These are phyloP conservation scores for Bondarzewia mesenterica DNA, from an alignment of 1,284 basidiomycete genomes.

Conservation along the genomic window DNA sequence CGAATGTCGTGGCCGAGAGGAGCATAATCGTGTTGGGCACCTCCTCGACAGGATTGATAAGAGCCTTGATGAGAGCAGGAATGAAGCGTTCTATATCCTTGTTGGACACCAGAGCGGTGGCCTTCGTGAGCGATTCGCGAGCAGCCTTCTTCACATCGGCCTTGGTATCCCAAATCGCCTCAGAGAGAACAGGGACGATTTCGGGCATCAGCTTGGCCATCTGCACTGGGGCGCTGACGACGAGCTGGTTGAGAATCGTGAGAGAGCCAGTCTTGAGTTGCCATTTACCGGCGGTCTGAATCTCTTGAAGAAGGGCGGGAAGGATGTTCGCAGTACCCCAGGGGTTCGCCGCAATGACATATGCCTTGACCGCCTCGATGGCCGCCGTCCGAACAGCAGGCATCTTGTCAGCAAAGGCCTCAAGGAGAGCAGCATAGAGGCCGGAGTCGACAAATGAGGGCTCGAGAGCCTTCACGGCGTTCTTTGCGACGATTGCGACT, in stretches of 20 bases:
- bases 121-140: constrained; percentile 89
- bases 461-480: constrained; percentile 83
- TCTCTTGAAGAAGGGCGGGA: constrained; percentile 87
- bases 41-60: constrained; percentile 99
- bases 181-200: constrained; percentile 91
- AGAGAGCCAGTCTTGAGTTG: constrained; percentile 95
- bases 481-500: constrained; percentile 64
- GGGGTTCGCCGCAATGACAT: constrained; percentile 80
- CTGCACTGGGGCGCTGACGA: constrained; percentile 78
- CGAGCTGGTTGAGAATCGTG: constrained; percentile 84
- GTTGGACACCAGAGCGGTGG: constrained; percentile 93
- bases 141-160: constrained; percentile 99
- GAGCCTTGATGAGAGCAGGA: constrained; percentile 93
- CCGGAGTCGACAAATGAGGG: constrained; percentile 82
- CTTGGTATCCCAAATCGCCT: constrained; percentile 99
- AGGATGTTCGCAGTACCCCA: constrained; percentile 87
- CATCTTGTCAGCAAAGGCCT: constrained; percentile 91
- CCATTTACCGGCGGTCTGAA: constrained; percentile 98
- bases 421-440: constrained; percentile 81
- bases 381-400: constrained; percentile 80
- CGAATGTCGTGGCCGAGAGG: constrained; percentile 99
- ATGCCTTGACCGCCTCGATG: constrained; percentile 76
- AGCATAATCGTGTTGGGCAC: constrained; percentile 93
- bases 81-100: constrained; percentile 99
- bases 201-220: constrained; percentile 91